phyloP scores from a whole-genome alignment of 2,329 filamentous ascomycete genomes.

The Ophioceras dolichostomum region DNA sequence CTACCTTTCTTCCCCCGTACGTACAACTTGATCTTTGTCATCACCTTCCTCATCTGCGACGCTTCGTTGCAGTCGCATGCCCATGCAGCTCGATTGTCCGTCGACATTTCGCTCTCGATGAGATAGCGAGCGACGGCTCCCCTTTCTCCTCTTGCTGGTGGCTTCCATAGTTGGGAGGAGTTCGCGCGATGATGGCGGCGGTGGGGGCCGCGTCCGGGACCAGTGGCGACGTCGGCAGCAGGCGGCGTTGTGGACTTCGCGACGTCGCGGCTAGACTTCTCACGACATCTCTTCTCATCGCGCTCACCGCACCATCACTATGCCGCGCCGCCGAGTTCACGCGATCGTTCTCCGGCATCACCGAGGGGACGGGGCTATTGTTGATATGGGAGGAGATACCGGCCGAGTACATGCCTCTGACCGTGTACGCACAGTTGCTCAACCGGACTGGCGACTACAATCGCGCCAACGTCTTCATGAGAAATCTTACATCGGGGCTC shows the following conservation, averaged over 20 bases:
- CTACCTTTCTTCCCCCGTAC: too few species aligned
- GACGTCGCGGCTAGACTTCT: not conserved
- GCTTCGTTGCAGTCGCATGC: too few species aligned
- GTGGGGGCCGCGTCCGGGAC: not conserved
- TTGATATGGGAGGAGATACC: conserved; percentile 11
- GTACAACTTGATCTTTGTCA: too few species aligned
- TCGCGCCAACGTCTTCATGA: conserved; percentile 7
- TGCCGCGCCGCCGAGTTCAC: conserved; percentile 9
- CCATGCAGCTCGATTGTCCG: too few species aligned
- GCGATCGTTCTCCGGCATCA: conserved; percentile 12
- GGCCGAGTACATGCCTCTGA: conserved; percentile 11
- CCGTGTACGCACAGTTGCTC: conserved; percentile 12
- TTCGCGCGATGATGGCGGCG: not conserved
- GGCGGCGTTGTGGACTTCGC: not conserved
- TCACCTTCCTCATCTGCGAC: too few species aligned
- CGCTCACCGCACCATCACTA: too few species aligned
- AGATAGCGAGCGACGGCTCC: not conserved
- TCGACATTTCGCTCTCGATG: not conserved
- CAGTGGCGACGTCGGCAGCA: not conserved
- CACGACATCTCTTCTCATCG: not conserved
- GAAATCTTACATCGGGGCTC: conserved; percentile 9
- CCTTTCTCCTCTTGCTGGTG: not conserved
- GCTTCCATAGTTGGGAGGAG: not conserved
- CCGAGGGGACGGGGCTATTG: conserved; percentile 7
- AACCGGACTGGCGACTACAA: conserved; percentile 6